phyloP scores from a whole-genome alignment of 2,329 filamentous ascomycete genomes.

The Emergomyces pasteurianus region DNA sequence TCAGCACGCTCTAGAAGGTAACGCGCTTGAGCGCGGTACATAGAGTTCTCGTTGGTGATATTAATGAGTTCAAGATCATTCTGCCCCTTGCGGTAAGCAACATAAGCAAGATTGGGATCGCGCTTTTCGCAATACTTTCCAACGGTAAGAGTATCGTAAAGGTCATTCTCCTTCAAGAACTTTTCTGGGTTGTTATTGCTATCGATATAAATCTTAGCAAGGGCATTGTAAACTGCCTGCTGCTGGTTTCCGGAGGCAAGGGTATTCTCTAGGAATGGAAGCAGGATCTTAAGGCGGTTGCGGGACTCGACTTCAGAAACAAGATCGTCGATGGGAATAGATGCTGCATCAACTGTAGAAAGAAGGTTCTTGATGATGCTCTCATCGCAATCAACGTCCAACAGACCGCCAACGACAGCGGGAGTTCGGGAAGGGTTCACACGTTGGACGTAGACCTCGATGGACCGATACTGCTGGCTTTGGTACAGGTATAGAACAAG shows the following conservation, averaged over 20 bases:
- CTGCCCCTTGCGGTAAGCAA: slow-evolving; percentile 90
- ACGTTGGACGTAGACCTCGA: slow-evolving; percentile 94
- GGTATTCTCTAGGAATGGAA: slow-evolving; percentile 92
- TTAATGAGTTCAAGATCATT: slow-evolving; percentile 95
- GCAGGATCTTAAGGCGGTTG: slow-evolving; percentile 85
- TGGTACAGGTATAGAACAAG: slow-evolving; percentile 94
- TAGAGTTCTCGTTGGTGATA: slow-evolving; percentile 98
- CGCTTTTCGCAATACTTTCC: slow-evolving; percentile 99
- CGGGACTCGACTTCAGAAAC: slow-evolving; percentile 90
- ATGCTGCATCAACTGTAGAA: slow-evolving; percentile 66
- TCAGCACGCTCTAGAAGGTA: slow-evolving; percentile 89
- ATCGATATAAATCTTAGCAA: slow-evolving; percentile 99
- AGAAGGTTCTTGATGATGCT: slow-evolving; percentile 88
- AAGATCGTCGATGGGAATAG: slow-evolving; percentile 87
- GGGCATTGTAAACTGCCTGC: slow-evolving; percentile 89
- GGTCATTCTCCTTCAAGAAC: slow-evolving; percentile 93
- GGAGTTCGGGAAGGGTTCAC: slow-evolving; percentile 89
- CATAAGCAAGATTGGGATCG: slow-evolving; percentile 88
- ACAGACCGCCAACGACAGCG: slow-evolving; percentile 79
- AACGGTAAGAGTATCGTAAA: slow-evolving; percentile 83
- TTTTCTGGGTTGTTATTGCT: slow-evolving; percentile 96
- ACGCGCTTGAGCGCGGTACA: slow-evolving; percentile 96
- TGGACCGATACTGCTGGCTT: slow-evolving; percentile 98
- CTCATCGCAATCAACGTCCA: slow-evolving; percentile 97
- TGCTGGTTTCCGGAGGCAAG: slow-evolving; percentile 85